A percentile compares a stretch with the other conserved stretches of the same genome.
These are phyloP conservation scores for Dryadomyces sulphureus DNA, from an alignment of 2,329 filamentous ascomycete genomes.

Conservation along the genomic window DNA sequence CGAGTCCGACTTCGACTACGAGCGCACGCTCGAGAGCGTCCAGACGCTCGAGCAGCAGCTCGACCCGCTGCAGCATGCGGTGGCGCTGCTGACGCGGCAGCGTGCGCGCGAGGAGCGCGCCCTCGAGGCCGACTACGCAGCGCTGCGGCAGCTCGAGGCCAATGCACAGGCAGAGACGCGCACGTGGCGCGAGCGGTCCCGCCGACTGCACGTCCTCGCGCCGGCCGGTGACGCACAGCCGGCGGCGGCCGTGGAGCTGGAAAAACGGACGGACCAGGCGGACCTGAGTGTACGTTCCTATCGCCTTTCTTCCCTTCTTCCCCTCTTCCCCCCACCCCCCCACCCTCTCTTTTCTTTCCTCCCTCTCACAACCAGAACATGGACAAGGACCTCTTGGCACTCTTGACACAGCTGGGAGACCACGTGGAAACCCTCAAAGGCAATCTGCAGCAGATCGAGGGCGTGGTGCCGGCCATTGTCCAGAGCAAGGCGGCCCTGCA, in stretches of 20 bases:
- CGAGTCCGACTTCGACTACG: conserved; percentile 49
- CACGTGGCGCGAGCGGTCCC: conserved; percentile 32
- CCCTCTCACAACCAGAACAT: conserved; percentile 7
- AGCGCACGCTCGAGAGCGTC: conserved; percentile 47
- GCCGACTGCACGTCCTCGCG: conserved; percentile 35
- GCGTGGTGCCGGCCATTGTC: conserved; percentile 32
- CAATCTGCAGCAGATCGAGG: conserved; percentile 39
- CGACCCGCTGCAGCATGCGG: conserved; percentile 46
- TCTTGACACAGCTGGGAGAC: conserved; percentile 33
- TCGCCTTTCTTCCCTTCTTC: neutral
- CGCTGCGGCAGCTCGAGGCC: conserved; percentile 33
- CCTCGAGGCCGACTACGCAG: conserved; percentile 39
- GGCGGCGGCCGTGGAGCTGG: conserved; percentile 1
- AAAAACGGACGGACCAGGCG: neutral
- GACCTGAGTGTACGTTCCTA: conserved; percentile 11
- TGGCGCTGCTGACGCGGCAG: conserved; percentile 44
- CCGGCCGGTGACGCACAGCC: conserved; percentile 17
- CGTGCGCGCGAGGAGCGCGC: conserved; percentile 38
- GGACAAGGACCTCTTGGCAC: conserved; percentile 27
- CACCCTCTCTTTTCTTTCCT: neutral
- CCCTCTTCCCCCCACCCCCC: neutral
- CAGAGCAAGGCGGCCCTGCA: conserved; percentile 34
- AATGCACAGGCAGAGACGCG: conserved; percentile 41
- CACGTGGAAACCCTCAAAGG: conserved; percentile 41
- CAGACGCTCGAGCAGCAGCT: conserved; percentile 41